These are phyloP conservation scores for Flaveria floridana DNA, from an alignment of 140 eudicot species.

Conservation along the genomic window DNA sequence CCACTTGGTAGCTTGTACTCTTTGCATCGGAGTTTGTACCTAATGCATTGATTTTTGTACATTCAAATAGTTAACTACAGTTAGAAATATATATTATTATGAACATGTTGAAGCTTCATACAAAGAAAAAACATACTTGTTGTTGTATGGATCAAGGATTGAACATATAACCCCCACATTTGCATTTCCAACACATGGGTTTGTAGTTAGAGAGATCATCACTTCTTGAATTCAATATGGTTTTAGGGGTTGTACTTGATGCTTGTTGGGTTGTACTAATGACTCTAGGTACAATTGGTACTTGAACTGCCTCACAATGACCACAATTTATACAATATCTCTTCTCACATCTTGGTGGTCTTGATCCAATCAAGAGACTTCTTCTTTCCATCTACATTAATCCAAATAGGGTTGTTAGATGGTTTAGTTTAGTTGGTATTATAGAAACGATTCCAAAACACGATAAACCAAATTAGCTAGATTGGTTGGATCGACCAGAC, in stretches of 20 bases:
- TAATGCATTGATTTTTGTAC: constrained; percentile 8
- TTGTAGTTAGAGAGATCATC: constrained; percentile 50
- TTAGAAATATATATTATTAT: neutral
- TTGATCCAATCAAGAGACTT: constrained; percentile 69
- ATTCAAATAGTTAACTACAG: neutral
- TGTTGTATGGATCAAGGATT: constrained; percentile 10
- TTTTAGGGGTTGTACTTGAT: constrained; percentile 34
- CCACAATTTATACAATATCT: constrained; percentile 59
- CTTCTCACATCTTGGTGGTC: constrained; percentile 79
- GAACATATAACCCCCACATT: constrained; percentile 16
- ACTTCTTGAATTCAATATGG: constrained; percentile 53
- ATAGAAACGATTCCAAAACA: no score
- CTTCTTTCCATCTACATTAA: constrained; percentile 37
- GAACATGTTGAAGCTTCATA: neutral
- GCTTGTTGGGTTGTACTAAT: constrained; percentile 36
- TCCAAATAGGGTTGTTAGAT: neutral
- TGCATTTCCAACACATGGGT: constrained; percentile 25
- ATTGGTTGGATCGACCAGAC: neutral
- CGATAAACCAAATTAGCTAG: neutral
- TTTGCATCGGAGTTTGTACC: constrained; percentile 10
- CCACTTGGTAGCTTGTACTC: neutral
- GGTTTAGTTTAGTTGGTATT: no score
- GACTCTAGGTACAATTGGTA: constrained; percentile 56
- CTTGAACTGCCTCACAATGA: constrained; percentile 83
- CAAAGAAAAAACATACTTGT: constrained; percentile 5